Evolutionary conservation across 371 early-diverging fungal genomes (phyloP), one percentile per base, ranked within the genome.

Genomic region (Saksenaea vasiformis): DNA sequence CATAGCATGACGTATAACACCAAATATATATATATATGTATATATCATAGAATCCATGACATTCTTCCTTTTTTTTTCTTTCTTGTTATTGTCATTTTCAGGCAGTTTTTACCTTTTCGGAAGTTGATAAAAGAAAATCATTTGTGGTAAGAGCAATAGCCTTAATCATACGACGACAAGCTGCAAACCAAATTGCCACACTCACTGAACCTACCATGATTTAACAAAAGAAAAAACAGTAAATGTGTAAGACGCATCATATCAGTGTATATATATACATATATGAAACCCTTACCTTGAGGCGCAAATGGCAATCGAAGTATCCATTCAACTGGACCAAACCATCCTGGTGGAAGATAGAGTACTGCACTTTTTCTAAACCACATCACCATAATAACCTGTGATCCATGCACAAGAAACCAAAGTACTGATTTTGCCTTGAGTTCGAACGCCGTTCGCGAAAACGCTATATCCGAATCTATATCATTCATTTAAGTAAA

Each of bases 221-320:
- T 8, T 13, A 51, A 53, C 37, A 37, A 31, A 62, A 31, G 38
- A 53, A 57, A 27, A 31, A 19, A 5, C 14, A n/a, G n/a, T n/a
- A n/a, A n/a, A n/a, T n/a, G n/a, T n/a, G n/a, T n/a, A n/a, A n/a
- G n/a, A 39, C 24, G 3, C 28, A 26, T 57, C 39, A 34, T 9
- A 14, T 54, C 19, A 15, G 19, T 26, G 27, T 34, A n/a, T 22
- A 3, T 28, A 14, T 2, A 39, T 22, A 39, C 28, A 13, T 26
- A 7, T 31, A 27, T 39, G 28, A 15, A 11, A 22, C 24, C 51
- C 66, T 47, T 77, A 89, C 91, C 94, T 60, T 70, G 68, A 43
- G 95, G 95, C 17, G 95, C 91, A 62, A 91, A 86, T 1, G 97
- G 97, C 60, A 92, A 69, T 39, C 90, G 79, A 34, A 94, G 72